A percentile compares a stretch with the other conserved stretches of the same genome.
Conservation (phyloP, 179 eudicot genomes). For the Drosera spatulata region DNA sequence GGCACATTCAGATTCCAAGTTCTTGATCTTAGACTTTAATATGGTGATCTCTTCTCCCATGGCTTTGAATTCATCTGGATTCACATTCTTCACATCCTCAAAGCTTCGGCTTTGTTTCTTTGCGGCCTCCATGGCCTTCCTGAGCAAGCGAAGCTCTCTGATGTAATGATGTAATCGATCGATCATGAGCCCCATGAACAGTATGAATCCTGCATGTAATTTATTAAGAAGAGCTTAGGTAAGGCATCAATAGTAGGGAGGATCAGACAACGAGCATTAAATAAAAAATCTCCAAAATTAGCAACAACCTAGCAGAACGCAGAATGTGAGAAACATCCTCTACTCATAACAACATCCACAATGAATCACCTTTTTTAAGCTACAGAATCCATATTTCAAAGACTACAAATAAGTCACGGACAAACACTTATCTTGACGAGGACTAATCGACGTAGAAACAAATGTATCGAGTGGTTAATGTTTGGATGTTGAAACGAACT, state of each 20-base stretch:
- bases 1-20: constrained; percentile 27
- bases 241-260: background rate
- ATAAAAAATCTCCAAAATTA: no score
- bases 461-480: no score
- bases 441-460: no score
- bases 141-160: constrained; percentile 32
- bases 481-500: no score
- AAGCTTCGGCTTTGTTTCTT: constrained; percentile 36
- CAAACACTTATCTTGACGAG: no score
- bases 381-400: no score
- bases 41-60: constrained; percentile 20
- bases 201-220: constrained; percentile 26
- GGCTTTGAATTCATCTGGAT: constrained; percentile 18
- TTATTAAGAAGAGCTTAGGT: background rate
- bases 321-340: no score
- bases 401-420: no score
- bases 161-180: constrained; percentile 37
- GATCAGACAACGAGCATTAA: no score
- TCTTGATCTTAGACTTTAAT: constrained; percentile 21
- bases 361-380: no score
- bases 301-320: no score
- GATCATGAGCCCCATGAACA: constrained; percentile 38
- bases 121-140: constrained; percentile 29
- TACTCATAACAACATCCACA: no score
- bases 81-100: constrained; percentile 22